phyloP scores from a whole-genome alignment of 140 eudicot genomes.

The Senecio squalidus region DNA sequence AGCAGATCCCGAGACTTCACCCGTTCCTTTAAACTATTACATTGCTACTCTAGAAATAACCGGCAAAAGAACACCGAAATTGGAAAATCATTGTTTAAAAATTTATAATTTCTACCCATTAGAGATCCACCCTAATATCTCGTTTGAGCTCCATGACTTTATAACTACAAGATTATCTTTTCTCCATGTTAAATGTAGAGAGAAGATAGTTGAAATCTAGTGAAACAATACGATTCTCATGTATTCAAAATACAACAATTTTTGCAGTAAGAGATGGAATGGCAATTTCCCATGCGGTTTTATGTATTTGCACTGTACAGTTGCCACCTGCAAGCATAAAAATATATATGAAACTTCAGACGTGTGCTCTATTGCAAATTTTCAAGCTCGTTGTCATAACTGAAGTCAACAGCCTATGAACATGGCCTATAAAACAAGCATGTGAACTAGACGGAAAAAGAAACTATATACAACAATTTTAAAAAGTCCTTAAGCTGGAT shows the following conservation, averaged over 20 bases:
- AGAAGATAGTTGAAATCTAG: background rate
- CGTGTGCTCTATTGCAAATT: background rate
- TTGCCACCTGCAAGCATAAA: background rate
- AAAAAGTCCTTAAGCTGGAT: too few relatives aligned
- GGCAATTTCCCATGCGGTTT: background rate
- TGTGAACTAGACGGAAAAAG: too few relatives aligned
- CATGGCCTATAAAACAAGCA: too few relatives aligned
- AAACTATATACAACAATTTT: too few relatives aligned
- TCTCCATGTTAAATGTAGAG: background rate
- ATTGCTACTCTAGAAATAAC: too few relatives aligned
- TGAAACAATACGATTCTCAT: background rate
- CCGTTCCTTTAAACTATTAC: too few relatives aligned
- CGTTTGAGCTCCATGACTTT: background rate
- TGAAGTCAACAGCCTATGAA: too few relatives aligned
- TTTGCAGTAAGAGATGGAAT: background rate
- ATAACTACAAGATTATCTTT: background rate
- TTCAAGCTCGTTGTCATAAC: too few relatives aligned
- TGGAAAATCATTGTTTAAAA: too few relatives aligned
- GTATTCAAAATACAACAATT: background rate
- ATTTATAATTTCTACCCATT: too few relatives aligned
- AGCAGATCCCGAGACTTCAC: too few relatives aligned
- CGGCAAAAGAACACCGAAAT: too few relatives aligned
- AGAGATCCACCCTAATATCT: background rate
- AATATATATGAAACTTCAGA: background rate
- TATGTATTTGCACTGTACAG: background rate